phyloP scores from a whole-genome alignment of 257 asterid genomes.

The Echium plantagineum region DNA sequence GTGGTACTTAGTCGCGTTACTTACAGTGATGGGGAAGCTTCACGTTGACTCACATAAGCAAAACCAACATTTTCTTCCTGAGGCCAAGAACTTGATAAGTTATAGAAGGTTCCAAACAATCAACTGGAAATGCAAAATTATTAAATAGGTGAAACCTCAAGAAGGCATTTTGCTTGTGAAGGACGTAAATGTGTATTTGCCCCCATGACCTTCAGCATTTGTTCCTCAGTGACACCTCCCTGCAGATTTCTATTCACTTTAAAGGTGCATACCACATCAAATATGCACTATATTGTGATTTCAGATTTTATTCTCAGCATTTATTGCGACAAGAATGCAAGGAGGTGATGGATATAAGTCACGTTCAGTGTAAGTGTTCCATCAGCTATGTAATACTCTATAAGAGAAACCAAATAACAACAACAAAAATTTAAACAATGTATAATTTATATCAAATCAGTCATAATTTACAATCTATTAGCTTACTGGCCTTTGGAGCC shows the following conservation, averaged over 20 bases:
- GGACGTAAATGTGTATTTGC: slow-evolving; percentile 70
- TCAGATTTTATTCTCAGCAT: too few species aligned
- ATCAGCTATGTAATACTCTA: too few species aligned
- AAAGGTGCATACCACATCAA: background rate
- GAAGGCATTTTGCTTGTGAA: slow-evolving; percentile 57
- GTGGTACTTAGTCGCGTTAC: slow-evolving; percentile 17
- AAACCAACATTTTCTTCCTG: slow-evolving; percentile 92
- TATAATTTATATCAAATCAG: background rate
- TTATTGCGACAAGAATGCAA: too few species aligned
- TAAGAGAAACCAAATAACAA: too few species aligned
- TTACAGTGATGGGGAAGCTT: slow-evolving; percentile 87
- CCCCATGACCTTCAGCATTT: slow-evolving; percentile 92
- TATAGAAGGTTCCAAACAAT: slow-evolving; percentile 5
- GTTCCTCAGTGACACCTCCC: slow-evolving; percentile 99
- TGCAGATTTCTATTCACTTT: slow-evolving; percentile 16
- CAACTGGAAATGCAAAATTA: background rate
- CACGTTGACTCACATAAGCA: slow-evolving; percentile 90
- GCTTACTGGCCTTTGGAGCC: slow-evolving; percentile 73
- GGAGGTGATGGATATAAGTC: too few species aligned
- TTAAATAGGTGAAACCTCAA: slow-evolving; percentile 45
- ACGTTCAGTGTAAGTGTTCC: too few species aligned
- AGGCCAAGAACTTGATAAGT: slow-evolving; percentile 14
- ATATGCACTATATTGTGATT: too few species aligned
- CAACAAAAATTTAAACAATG: too few species aligned
- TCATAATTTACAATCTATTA: background rate